Evolutionary conservation across 1,284 basidiomycete species (phyloP), one percentile per base, ranked within the genome.

Genomic region (Trichosporon coremiiforme): DNA sequence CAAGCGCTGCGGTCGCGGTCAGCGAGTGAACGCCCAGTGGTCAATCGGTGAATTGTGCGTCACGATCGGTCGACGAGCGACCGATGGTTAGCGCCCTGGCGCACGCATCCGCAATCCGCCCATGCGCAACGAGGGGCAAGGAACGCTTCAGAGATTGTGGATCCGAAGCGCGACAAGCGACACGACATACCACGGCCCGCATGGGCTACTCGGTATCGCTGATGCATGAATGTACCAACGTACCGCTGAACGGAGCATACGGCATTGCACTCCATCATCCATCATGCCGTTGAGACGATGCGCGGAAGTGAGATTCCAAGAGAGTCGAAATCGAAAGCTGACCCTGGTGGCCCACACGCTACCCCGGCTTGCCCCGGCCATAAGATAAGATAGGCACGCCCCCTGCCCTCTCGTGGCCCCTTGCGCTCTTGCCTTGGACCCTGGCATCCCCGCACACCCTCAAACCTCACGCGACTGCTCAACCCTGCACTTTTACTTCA

Each of bases 401-500:
- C 47, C 47, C 22, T 53, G 45, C n/a, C n/a, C n/a, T n/a, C n/a
- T n/a, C n/a, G n/a, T n/a, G n/a, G n/a, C n/a, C n/a, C n/a, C n/a
- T n/a, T n/a, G 45, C 9, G 2, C 17, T n/a, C 17, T n/a, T 4
- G 8, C 20, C n/a, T n/a, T 53, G 20, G 20, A 53, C 47, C 47
- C 47, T 53, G n/a, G 20, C 9, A 4, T 33, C 45, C 45, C n/a
- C 45, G 45, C 45, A 4, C 33, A 8, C n/a, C n/a, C n/a, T n/a
- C n/a, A n/a, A n/a, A n/a, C n/a, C n/a, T n/a, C n/a, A 33, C 33
- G 8, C 33, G 33, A 33, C 33, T n/a, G n/a, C n/a, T n/a, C 47
- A n/a, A 60, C 57, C 57, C 57, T 60, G 57, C 57, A 60, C 57
- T 60, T 60, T 33, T n/a, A 33, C 57, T 60, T 33, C 35, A n/a